A percentile compares a stretch with the other conserved stretches of the same genome.
phyloP scores from a whole-genome alignment of 2,329 filamentous ascomycete genomes.

The Fusarium praegraminearum region DNA sequence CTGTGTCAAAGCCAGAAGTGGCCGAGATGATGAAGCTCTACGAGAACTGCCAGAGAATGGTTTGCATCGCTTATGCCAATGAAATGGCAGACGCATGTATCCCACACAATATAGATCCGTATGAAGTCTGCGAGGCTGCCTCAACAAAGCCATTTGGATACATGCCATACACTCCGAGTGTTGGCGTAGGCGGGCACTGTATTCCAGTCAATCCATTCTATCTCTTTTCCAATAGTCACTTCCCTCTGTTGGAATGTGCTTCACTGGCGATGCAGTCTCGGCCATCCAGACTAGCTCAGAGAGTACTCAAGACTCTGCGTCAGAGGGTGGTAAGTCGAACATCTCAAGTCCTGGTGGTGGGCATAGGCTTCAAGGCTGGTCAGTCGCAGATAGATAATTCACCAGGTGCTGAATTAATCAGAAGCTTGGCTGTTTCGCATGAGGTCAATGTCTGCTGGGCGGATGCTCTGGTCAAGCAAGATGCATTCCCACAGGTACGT shows the following conservation, averaged over 20 bases:
- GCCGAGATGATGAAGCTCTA: constrained; percentile 69
- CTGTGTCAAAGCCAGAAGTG: constrained; percentile 63
- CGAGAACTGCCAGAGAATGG: constrained; percentile 67
- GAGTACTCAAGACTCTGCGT: constrained; percentile 46
- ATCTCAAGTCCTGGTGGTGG: constrained; percentile 56
- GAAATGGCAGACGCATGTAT: constrained; percentile 66
- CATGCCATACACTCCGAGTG: constrained; percentile 58
- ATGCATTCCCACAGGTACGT: constrained; percentile 53
- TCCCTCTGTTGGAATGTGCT: constrained; percentile 60
- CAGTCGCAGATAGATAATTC: constrained; percentile 60
- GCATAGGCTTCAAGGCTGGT: constrained; percentile 62
- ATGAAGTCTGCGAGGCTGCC: constrained; percentile 62
- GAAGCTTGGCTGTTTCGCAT: constrained; percentile 50
- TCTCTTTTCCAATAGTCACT: constrained; percentile 59
- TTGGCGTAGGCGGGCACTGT: constrained; percentile 67
- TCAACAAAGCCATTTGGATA: constrained; percentile 65
- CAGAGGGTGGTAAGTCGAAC: constrained; percentile 12
- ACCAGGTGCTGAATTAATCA: constrained; percentile 57
- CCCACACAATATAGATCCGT: constrained; percentile 59
- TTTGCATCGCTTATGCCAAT: constrained; percentile 66
- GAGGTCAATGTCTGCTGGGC: constrained; percentile 56
- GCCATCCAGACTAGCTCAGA: constrained; percentile 54
- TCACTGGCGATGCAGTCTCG: constrained; percentile 57
- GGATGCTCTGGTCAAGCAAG: constrained; percentile 57
- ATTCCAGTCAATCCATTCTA: constrained; percentile 68